Percentiles rank a stretch among this genome's conserved stretches.
Evolutionary conservation across 805 yeast genomes (phyloP).

Genomic region (Hanseniaspora hatyaiensis): DNA sequence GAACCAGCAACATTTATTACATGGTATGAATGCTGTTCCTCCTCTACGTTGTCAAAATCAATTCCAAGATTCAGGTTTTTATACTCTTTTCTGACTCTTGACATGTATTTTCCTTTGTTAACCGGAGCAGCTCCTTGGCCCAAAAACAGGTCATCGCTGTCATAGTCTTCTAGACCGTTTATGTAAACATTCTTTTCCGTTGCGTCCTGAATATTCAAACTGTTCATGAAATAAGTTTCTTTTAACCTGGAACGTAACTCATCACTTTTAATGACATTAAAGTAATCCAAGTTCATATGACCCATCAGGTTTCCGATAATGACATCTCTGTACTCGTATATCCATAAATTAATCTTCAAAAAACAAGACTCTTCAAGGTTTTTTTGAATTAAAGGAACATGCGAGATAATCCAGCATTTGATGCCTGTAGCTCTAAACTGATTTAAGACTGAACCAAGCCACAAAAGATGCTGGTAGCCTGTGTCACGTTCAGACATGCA

Average conservation of each 20-base stretch:
- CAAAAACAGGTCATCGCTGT: constrained; percentile 29
- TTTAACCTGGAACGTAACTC: constrained; percentile 20
- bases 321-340: constrained; percentile 70
- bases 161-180: constrained; percentile 20
- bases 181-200: constrained; percentile 16
- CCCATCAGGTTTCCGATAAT: constrained; percentile 77
- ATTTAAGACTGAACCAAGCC: constrained; percentile 65
- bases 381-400: constrained; percentile 76
- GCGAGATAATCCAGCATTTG: constrained; percentile 82
- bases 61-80: constrained; percentile 16
- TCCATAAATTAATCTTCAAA: constrained; percentile 68
- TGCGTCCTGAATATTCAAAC: constrained; percentile 1
- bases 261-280: constrained; percentile 60
- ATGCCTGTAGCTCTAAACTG: constrained; percentile 61
- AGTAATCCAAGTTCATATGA: constrained; percentile 84
- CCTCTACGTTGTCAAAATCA: not conserved
- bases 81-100: constrained; percentile 19
- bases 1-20: constrained; percentile 61
- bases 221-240: constrained; percentile 8
- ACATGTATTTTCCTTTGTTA: constrained; percentile 54
- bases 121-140: constrained; percentile 54
- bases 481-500: constrained; percentile 66
- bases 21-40: constrained; percentile 33
- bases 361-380: constrained; percentile 64
- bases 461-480: constrained; percentile 61